These are phyloP conservation scores for Fusarium sarcochroum DNA, from an alignment of 2,329 filamentous ascomycete species.

Conservation along the genomic window DNA sequence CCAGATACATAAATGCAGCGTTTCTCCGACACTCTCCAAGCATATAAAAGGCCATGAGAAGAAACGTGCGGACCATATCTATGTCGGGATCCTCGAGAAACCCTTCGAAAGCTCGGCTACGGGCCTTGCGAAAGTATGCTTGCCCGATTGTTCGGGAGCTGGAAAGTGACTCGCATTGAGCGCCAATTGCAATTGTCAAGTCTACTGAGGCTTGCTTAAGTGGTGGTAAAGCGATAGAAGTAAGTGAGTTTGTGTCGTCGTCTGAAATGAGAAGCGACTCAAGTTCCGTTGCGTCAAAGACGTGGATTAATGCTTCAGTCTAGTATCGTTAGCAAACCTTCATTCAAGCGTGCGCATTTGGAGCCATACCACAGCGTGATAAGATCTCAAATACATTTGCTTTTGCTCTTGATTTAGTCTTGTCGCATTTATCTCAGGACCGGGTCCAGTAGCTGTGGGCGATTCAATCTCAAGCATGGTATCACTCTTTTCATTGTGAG, in stretches of 20 bases:
- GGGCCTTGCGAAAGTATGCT: slow-evolving; percentile 62
- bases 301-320: slow-evolving; percentile 54
- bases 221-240: background rate
- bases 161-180: slow-evolving; percentile 42
- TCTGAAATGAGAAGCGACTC: slow-evolving; percentile 41
- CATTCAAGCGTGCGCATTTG: rapidly evolving
- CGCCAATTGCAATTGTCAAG: slow-evolving; percentile 46
- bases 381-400: slow-evolving; percentile 31
- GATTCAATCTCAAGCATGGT: slow-evolving; percentile 49
- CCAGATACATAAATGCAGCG: slow-evolving; percentile 74
- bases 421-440: background rate
- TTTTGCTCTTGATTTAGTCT: slow-evolving; percentile 3
- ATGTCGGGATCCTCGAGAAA: slow-evolving; percentile 48
- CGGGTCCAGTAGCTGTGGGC: slow-evolving; percentile 13
- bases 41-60: slow-evolving; percentile 80
- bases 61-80: slow-evolving; percentile 45
- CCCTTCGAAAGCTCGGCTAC: slow-evolving; percentile 36
- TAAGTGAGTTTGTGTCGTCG: background rate
- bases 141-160: slow-evolving; percentile 45
- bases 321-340: slow-evolving; percentile 4
- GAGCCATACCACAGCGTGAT: slow-evolving; percentile 37
- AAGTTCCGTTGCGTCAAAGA: slow-evolving; percentile 51
- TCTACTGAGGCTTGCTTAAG: slow-evolving; percentile 32
- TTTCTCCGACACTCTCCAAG: slow-evolving; percentile 73
- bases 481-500: slow-evolving; percentile 48